These are phyloP conservation scores for Sporothrix dimorphospora DNA, from an alignment of 2,329 filamentous ascomycete species.

Conservation along the genomic window DNA sequence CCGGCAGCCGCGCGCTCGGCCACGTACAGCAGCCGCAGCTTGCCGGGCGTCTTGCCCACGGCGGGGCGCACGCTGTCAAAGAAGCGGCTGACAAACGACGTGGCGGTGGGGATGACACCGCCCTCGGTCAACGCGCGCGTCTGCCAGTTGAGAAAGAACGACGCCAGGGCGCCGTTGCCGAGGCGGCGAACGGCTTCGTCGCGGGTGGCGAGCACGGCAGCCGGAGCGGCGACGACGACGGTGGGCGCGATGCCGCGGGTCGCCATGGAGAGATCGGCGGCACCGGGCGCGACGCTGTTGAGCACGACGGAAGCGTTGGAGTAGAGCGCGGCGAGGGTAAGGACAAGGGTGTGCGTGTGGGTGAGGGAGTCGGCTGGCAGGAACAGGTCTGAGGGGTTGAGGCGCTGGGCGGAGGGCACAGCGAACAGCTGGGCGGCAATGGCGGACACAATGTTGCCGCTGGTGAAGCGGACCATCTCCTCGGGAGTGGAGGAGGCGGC, in stretches of 20 bases:
- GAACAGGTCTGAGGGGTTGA: constrained; percentile 77
- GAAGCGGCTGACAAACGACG: constrained; percentile 64
- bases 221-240: constrained; percentile 76
- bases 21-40: constrained; percentile 79
- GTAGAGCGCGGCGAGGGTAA: constrained; percentile 82
- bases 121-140: constrained; percentile 67
- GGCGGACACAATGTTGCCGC: constrained; percentile 83
- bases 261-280: constrained; percentile 71
- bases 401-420: constrained; percentile 73
- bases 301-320: constrained; percentile 83
- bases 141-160: constrained; percentile 71
- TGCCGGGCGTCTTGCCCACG: constrained; percentile 66
- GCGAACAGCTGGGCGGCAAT: constrained; percentile 76
- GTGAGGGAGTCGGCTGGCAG: constrained; percentile 82
- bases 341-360: constrained; percentile 74
- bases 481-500: constrained; percentile 48
- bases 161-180: constrained; percentile 54
- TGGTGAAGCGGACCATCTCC: constrained; percentile 80
- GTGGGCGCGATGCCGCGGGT: constrained; percentile 78
- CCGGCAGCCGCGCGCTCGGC: constrained; percentile 70
- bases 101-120: constrained; percentile 71
- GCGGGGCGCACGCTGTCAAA: constrained; percentile 62
- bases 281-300: constrained; percentile 80
- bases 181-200: constrained; percentile 61
- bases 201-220: constrained; percentile 71